Percentiles rank a stretch among this genome's conserved stretches.
phyloP scores from a whole-genome alignment of 805 yeast genomes.

The Suhomyces faveliae region DNA sequence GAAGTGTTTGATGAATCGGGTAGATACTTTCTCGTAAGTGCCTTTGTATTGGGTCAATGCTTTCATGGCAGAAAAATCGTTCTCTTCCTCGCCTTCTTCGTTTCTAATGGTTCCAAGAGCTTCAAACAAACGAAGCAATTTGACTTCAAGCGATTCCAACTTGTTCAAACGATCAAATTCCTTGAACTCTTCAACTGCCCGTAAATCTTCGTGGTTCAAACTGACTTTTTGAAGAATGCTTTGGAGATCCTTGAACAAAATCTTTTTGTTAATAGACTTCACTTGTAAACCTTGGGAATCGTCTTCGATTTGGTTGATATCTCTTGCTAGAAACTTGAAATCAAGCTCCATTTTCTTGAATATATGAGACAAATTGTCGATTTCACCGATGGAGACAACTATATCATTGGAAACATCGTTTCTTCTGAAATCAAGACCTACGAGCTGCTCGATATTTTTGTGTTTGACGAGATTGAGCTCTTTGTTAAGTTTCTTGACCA shows the following conservation, averaged over 20 bases:
- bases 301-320: slow-evolving; percentile 66
- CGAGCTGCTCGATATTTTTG: slow-evolving; percentile 52
- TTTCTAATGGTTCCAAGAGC: slow-evolving; percentile 63
- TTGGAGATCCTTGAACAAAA: slow-evolving; percentile 67
- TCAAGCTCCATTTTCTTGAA: slow-evolving; percentile 42
- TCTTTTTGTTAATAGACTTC: slow-evolving; percentile 74
- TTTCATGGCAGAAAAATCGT: slow-evolving; percentile 59
- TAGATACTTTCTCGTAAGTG: slow-evolving; percentile 56
- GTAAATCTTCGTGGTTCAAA: slow-evolving; percentile 55
- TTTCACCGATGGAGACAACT: slow-evolving; percentile 31
- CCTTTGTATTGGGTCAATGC: slow-evolving; percentile 68
- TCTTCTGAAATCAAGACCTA: slow-evolving; percentile 36
- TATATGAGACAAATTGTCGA: slow-evolving; percentile 34
- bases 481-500: slow-evolving; percentile 56
- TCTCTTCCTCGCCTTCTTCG: slow-evolving; percentile 44
- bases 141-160: slow-evolving; percentile 49
- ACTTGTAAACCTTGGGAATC: slow-evolving; percentile 83
- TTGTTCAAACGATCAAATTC: slow-evolving; percentile 48
- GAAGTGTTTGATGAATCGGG: slow-evolving; percentile 49
- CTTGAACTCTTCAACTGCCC: slow-evolving; percentile 43
- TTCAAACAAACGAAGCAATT: slow-evolving; percentile 53
- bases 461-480: slow-evolving; percentile 65
- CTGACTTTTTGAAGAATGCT: slow-evolving; percentile 70
- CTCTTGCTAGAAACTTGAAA: slow-evolving; percentile 51
- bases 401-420: slow-evolving; percentile 33